phyloP scores from a whole-genome alignment of 176 grass and related monocot species.

The Pharus latifolius region DNA sequence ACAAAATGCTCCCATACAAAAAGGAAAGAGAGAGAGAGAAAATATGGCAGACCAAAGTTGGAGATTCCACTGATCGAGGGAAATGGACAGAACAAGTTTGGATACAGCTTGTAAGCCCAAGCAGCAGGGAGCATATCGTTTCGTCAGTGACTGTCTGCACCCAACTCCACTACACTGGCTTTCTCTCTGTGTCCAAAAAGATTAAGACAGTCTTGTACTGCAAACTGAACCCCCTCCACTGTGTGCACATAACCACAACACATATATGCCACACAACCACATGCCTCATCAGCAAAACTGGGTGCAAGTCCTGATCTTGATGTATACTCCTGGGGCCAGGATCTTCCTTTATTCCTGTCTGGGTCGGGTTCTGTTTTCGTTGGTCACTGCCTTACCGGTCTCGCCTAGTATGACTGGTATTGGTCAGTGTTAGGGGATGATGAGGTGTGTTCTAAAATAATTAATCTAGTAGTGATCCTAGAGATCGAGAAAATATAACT shows the following conservation, averaged over 20 bases:
- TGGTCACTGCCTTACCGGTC: too few species aligned
- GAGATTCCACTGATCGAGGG: constrained; percentile 13
- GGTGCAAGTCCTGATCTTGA: too few species aligned
- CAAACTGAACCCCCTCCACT: neutral
- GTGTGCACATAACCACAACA: neutral
- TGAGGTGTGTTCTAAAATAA: too few species aligned
- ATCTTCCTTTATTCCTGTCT: too few species aligned
- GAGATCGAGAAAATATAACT: too few species aligned
- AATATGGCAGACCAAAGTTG: neutral
- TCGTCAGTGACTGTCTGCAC: neutral
- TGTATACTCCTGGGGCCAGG: too few species aligned
- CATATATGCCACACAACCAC: too few species aligned
- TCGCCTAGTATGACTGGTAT: too few species aligned
- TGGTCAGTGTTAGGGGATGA: too few species aligned
- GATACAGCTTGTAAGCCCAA: constrained; percentile 25
- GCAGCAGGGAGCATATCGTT: constrained; percentile 24
- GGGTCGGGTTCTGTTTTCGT: too few species aligned
- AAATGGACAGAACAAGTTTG: constrained; percentile 14
- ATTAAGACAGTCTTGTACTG: constrained; percentile 11
- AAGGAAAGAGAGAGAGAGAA: neutral
- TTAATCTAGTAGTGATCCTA: too few species aligned
- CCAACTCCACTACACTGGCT: constrained; percentile 13
- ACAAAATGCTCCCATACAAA: constrained; percentile 8
- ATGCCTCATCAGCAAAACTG: neutral
- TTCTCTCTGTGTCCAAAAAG: constrained; percentile 8